Conservation (phyloP, 306 rosid genomes). For the Dryas drummondii region DNA sequence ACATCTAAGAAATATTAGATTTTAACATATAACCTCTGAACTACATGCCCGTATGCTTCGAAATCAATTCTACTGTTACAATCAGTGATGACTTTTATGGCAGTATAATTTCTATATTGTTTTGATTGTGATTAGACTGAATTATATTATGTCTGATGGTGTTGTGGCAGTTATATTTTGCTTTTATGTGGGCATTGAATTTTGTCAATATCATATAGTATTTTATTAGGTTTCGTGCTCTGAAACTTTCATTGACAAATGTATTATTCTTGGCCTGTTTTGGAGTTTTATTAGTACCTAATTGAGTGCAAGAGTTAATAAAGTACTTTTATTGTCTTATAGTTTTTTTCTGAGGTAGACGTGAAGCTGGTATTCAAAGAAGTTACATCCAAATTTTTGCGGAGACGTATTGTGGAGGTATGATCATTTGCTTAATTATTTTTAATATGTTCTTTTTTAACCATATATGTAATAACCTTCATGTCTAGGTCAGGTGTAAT, state of each 20-base stretch:
- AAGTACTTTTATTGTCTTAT: constrained; percentile 25
- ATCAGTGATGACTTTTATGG: not conserved
- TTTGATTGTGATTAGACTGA: not conserved
- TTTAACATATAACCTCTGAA: not conserved
- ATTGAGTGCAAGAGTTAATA: constrained; percentile 10
- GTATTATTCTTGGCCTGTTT: not conserved
- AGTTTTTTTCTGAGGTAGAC: constrained; percentile 87
- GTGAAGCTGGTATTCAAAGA: constrained; percentile 97
- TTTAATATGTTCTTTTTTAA: not conserved
- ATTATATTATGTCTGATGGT: not conserved
- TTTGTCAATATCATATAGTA: not conserved
- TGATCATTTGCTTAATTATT: constrained; percentile 9
- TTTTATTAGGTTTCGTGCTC: not conserved
- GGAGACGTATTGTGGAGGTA: constrained; percentile 97
- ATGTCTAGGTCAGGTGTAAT: not conserved
- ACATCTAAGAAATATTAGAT: not conserved
- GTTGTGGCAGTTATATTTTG: not conserved
- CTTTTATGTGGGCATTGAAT: not conserved
- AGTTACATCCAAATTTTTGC: constrained; percentile 73
- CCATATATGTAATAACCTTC: not conserved
- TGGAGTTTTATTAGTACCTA: not conserved
- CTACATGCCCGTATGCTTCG: too few species aligned
- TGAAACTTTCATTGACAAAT: constrained; percentile 1
- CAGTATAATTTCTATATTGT: too few species aligned
- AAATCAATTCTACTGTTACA: too few species aligned